Base-by-base conservation (phyloP, 2,329 filamentous ascomycete species). In the Remersonia thermophila region DNA sequence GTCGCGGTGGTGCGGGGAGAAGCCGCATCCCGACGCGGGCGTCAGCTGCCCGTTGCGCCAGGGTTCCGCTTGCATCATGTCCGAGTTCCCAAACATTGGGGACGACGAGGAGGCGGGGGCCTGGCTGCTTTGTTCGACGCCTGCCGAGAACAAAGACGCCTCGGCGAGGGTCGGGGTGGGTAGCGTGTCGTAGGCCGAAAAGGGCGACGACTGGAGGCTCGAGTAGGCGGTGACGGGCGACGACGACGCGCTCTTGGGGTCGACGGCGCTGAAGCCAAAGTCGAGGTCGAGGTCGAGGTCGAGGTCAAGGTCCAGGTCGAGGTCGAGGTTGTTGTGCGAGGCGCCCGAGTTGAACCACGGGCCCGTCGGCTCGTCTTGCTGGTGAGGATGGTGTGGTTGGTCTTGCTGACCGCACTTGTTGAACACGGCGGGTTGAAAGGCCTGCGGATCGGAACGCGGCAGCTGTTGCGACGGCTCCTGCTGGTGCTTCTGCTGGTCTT, bases 1-100 rank as follows among this genome's bases (percentile, higher is more conserved):
- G 44, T 77, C 72, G 46, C 73, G 67, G 31, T 77, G 64, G 48
- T 78, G 73, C 5, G 20, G 5, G 17, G 61, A 49, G 27, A 62
- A 52, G 12, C 62, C 59, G 38, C 55, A 54, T 27, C 56, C 43
- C 8, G 52, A 46, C 48, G 58, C 60, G 15, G 58, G 53, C 27
- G 57, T 58, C 41, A 58, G 53, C 41, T 62, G 61, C 40, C 53
- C 51, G 37, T 53, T 44, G 16, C 49, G 52, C 62, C 61, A 67
- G 11, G 55, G 35, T 38, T 67, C 63, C 17, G 61, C 52, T 47
- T 62, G 60, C 63, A 56, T 55, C 42, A 40, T 37, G 39, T 48
- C 47, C 38, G 35, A 13, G 32, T 36, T 38, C 45, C 43, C 45
- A 32, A 52, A 36, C 31, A 51, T 42, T 18, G 48, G 36, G 35